Evolutionary conservation across 371 early-diverging fungal genomes (phyloP).

Genomic region (Mortierella sp.): DNA sequence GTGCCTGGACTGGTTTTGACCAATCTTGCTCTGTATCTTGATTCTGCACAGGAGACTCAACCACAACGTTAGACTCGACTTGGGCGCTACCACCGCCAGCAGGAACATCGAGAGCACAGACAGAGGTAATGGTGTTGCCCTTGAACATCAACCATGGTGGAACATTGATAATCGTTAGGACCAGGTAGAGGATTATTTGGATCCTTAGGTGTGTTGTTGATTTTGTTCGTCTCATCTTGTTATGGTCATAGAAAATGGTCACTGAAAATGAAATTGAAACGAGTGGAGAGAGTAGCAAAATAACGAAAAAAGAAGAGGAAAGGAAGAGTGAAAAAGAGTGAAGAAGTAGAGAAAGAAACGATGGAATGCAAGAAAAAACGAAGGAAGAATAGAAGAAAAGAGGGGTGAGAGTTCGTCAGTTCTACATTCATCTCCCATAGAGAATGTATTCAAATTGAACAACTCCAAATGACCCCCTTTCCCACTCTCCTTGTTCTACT

Average conservation of each 20-base stretch:
- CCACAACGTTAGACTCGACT: background rate
- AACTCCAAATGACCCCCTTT: background rate
- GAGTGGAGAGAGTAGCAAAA: background rate
- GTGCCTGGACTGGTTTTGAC: background rate
- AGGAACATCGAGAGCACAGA: slow-evolving; percentile 30
- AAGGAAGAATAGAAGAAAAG: background rate
- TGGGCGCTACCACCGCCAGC: background rate
- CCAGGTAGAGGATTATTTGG: slow-evolving; percentile 15
- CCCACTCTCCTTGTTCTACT: background rate
- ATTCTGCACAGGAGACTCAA: background rate
- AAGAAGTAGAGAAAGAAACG: background rate
- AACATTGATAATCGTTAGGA: slow-evolving; percentile 18
- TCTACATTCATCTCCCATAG: background rate
- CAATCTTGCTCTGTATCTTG: background rate
- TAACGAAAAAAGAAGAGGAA: slow-evolving; percentile 9
- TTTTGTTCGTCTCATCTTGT: slow-evolving; percentile 10
- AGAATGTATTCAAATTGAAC: background rate
- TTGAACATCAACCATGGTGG: slow-evolving; percentile 40
- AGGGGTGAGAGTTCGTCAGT: slow-evolving; percentile 5
- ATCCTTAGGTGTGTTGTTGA: slow-evolving; percentile 4
- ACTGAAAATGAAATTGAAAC: background rate
- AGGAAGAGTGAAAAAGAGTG: background rate
- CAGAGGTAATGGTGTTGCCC: slow-evolving; percentile 35
- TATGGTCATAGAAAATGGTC: background rate
- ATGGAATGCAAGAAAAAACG: background rate